These are phyloP conservation scores for Pisolithus sp. DNA, from an alignment of 768 basidiomycete species.

Conservation along the genomic window DNA sequence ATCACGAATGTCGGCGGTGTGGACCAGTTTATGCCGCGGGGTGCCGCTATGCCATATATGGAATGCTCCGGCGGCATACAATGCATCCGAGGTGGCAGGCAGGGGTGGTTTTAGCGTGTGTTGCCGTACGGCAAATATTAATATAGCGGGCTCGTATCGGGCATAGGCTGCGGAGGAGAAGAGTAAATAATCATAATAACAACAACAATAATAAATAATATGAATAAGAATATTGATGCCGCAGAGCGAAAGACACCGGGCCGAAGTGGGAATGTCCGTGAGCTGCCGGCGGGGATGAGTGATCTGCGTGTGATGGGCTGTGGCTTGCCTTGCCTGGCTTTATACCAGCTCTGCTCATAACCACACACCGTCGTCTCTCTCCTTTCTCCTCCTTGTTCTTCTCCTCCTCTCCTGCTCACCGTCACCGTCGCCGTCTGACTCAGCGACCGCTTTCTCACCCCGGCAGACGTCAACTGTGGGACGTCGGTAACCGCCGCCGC, in stretches of 20 bases:
- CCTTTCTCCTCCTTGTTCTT: background rate
- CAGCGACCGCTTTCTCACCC: no score
- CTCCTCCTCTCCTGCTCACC: background rate
- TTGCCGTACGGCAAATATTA: constrained; percentile 23
- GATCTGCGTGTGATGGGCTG: constrained; percentile 20
- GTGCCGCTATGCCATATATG: background rate
- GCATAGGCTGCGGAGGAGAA: background rate
- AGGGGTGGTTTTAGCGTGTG: background rate
- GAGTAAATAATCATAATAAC: no score
- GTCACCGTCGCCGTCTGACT: constrained; percentile 10
- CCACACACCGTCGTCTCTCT: no score
- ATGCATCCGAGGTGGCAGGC: constrained; percentile 6
- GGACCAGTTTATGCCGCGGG: background rate
- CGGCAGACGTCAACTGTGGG: no score
- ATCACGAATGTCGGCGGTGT: background rate
- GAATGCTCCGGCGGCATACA: constrained; percentile 14
- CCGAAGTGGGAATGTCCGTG: constrained; percentile 23
- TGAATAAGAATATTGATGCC: constrained; percentile 1
- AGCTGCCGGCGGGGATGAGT: constrained; percentile 17
- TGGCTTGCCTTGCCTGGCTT: constrained; percentile 4
- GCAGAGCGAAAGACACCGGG: constrained; percentile 28
- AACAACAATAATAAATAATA: no score
- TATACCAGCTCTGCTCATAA: no score
- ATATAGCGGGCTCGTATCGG: no score
- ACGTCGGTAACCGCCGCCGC: no score